Evolutionary conservation across 106 monocot species (phyloP), one percentile per base, ranked within the genome.

Genomic region (Apostasia ramifera): DNA sequence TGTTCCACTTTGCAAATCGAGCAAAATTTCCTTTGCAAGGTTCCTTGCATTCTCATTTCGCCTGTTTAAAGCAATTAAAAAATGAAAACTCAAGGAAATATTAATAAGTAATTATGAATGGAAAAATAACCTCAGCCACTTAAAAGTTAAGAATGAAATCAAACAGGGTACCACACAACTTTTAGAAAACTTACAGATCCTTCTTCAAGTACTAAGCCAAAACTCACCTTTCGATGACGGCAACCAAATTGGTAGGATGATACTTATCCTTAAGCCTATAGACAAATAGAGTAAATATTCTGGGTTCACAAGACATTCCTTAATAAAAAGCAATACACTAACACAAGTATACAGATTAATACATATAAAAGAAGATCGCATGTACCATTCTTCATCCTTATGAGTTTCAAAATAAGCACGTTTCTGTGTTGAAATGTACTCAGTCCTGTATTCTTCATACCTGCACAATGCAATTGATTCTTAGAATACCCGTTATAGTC

Each of bases 391-490:
- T 80, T 99, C 98, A 39, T 90, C 90, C 78, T 99, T 99, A 55
- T 99, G 93, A 69, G 90, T 77, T 57, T 99, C 93, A 73, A 93
- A 99, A 74, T 84, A 99, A 71, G 85, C 81, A 73, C 79, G 90
- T 63, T 99, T 98, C 77, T 93, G 92, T 71, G 98, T 99, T 6
- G 92, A 74, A 71, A 99, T 93, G 77, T 99, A 99, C 76, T 99
- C 98, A 9, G 87, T 81, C 57, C 80, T 85, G 61, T 99, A 99
- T 72, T 99, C 98, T 67, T 93, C 76, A 57, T 99, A 99, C 77
- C 98, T 99, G 47, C 10, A 69, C 1, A 67, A 62, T 26, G 26
- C 26, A 0, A 26, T 26, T 26, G 26, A 26, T 26, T 26, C 26
- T 26, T 26, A 26, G 26, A 26, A 26, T 26, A 26, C 26, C 26